These are phyloP conservation scores for Dioscorea dumetorum DNA, from an alignment of 106 monocot genomes.

Conservation along the genomic window DNA sequence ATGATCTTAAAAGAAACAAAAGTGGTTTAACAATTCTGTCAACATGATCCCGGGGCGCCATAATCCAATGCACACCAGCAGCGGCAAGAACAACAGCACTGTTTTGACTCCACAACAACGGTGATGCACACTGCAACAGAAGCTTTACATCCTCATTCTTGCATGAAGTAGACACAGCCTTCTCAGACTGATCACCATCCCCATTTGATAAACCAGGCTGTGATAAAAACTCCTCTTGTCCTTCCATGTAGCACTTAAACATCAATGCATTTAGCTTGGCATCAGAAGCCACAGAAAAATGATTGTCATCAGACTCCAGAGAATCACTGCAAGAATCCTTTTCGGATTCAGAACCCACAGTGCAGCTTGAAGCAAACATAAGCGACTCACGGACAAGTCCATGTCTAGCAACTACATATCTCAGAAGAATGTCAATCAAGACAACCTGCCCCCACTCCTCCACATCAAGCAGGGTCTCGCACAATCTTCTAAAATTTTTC, in stretches of 20 bases:
- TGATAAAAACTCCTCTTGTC: constrained; percentile 34
- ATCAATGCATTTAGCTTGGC: constrained; percentile 25
- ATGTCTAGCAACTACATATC: constrained; percentile 80
- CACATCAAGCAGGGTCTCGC: constrained; percentile 86
- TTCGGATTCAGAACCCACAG: constrained; percentile 3
- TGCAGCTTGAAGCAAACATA: constrained; percentile 27
- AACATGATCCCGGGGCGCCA: constrained; percentile 55
- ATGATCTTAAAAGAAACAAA: constrained; percentile 77
- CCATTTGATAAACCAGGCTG: constrained; percentile 3
- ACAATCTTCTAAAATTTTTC: constrained; percentile 65
- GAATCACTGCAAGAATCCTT: constrained; percentile 4
- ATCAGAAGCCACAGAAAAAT: constrained; percentile 1
- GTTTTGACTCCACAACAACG: constrained; percentile 97
- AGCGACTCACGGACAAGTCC: constrained; percentile 76
- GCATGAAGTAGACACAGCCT: constrained; percentile 19
- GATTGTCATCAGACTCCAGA: constrained; percentile 8
- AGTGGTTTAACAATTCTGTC: constrained; percentile 75
- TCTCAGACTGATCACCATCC: constrained; percentile 1
- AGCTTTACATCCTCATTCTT: constrained; percentile 72
- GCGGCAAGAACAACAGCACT: constrained; percentile 91
- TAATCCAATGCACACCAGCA: constrained; percentile 88
- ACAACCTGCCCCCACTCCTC: constrained; percentile 96
- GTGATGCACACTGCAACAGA: constrained; percentile 74
- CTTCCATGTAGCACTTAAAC: constrained; percentile 66
- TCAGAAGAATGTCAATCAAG: constrained; percentile 74